These are phyloP conservation scores for Dicorynia guianensis DNA, from an alignment of 306 rosid species.

Conservation along the genomic window DNA sequence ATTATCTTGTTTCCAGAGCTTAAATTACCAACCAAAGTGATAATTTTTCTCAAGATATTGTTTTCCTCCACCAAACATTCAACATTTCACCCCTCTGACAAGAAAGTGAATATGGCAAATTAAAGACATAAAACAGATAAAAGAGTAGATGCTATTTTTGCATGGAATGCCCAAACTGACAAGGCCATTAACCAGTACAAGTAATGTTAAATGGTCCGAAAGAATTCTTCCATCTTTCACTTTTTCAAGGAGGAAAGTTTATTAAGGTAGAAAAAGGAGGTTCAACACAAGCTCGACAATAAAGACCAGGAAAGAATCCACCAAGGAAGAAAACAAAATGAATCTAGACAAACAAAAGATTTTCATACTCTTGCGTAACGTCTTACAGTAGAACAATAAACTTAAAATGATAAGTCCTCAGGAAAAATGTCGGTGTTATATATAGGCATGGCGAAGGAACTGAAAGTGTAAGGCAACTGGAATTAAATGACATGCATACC, in stretches of 20 bases:
- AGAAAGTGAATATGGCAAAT: background rate
- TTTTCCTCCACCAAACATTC: background rate
- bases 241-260: background rate
- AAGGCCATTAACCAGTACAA: background rate
- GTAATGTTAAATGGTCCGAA: background rate
- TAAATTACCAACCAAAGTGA: background rate
- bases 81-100: background rate
- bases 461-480: background rate
- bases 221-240: background rate
- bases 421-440: too few species aligned
- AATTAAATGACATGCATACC: slow-evolving; percentile 48
- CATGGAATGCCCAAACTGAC: slow-evolving; percentile 6
- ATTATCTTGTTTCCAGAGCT: background rate
- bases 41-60: background rate
- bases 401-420: background rate
- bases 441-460: background rate
- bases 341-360: too few species aligned
- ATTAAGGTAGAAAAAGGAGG: background rate
- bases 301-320: background rate
- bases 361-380: background rate
- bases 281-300: background rate
- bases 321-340: background rate
- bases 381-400: background rate
- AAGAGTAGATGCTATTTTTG: background rate
- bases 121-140: background rate